Base-by-base conservation (phyloP, 257 asterid species). In the Echites panduratus region DNA sequence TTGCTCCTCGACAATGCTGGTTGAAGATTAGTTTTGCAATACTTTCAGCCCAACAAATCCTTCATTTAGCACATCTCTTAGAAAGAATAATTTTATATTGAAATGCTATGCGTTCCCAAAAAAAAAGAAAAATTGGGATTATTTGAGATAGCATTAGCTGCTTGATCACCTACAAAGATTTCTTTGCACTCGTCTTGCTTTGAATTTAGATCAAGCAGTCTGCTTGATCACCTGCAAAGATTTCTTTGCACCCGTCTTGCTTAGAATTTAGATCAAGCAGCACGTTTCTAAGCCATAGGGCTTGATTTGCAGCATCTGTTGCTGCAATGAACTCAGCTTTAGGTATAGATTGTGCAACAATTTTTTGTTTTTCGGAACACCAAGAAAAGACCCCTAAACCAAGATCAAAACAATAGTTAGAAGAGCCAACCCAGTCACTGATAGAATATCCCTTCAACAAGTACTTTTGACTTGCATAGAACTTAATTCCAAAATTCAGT, bases 241-340 rank as follows among this genome's bases (percentile, higher is more conserved):
- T 45, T 14, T 45, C 12, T 45, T 11, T 45, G 50, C 12, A 8
- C 12, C 12, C 50, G 9, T 45, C 12, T 0, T 45, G 50, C 50
- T 45, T 14, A 11, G 12, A 9, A 14, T 5, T 45, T 4, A 57
- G n/a, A 57, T 57, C 64, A 57, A 6, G 3, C n/a, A 24, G 7
- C 9, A 62, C 2, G 19, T 70, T 71, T n/a, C 71, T 70, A 7
- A 76, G 27, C 52, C 69, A 71, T 6, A 52, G 59, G 14, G 20
- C 67, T 38, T 70, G 72, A 63, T 70, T 70, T 2, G 53, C 16
- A 12, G 0, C 50, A 29, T 4, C 26, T 49, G 49, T 59, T 20
- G 75, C 57, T 17, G 13, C 59, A 29, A 76, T 27, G n/a, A 61
- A 50, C 24, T 49, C 54, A 49, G 5, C n/a, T 16, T 49, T 5